Percentiles rank a stretch among this genome's conserved stretches.
phyloP scores from a whole-genome alignment of 176 grass and related monocot genomes.

The Ensete ventricosum region DNA sequence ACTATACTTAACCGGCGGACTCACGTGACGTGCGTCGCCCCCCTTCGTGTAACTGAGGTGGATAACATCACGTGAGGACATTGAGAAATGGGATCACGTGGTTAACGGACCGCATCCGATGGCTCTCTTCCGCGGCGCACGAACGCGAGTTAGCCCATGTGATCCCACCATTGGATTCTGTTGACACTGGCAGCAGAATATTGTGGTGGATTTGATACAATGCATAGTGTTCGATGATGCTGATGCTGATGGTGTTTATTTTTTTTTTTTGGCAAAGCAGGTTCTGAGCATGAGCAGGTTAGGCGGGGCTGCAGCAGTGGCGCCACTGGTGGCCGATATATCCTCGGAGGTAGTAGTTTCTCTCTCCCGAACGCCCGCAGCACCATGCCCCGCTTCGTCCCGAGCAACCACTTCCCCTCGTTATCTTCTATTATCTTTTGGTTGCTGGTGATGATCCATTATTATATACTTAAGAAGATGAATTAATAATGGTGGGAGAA shows the following conservation, averaged over 20 bases:
- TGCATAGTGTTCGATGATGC: neutral
- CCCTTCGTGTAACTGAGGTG: too few species aligned
- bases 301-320: constrained; percentile 68
- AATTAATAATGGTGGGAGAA: neutral
- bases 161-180: too few species aligned
- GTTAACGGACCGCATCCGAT: neutral
- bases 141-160: too few species aligned
- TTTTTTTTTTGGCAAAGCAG: constrained; percentile 28
- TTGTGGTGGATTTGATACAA: too few species aligned
- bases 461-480: neutral
- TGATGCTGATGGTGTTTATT: neutral
- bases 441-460: neutral
- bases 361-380: too few species aligned
- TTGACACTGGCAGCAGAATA: too few species aligned
- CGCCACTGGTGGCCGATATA: constrained; percentile 55
- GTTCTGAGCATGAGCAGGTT: constrained; percentile 94
- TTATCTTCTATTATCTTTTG: neutral
- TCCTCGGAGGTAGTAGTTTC: constrained; percentile 50
- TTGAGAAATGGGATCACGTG: neutral
- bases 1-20: too few species aligned
- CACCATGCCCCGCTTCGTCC: too few species aligned
- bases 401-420: neutral
- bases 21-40: too few species aligned
- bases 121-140: too few species aligned
- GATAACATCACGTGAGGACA: neutral